A percentile compares a stretch with the other conserved stretches of the same genome.
phyloP scores from a whole-genome alignment of 345 rosid species.

The Cardiospermum halicacabum region DNA sequence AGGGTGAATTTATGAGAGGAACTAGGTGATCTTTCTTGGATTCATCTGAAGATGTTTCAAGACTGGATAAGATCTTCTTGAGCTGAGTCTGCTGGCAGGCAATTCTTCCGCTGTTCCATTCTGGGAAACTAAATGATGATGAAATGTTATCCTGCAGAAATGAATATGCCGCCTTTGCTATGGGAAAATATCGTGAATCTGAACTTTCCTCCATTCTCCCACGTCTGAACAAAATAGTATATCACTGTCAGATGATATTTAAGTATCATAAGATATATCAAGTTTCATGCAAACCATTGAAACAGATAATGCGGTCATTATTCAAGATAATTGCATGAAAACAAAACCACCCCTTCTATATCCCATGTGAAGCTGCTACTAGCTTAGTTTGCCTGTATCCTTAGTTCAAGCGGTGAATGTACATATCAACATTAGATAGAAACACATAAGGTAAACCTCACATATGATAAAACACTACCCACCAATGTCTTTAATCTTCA shows the following conservation, averaged over 20 bases:
- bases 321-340: neutral
- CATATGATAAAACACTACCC: neutral
- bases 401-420: neutral
- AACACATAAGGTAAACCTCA: too few species aligned
- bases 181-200: constrained; percentile 46
- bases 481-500: neutral
- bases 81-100: constrained; percentile 80
- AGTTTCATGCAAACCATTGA: neutral
- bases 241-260: constrained; percentile 1
- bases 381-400: neutral
- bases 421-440: neutral
- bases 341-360: neutral
- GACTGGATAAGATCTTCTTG: constrained; percentile 46
- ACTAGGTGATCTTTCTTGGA: constrained; percentile 31
- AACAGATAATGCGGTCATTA: neutral
- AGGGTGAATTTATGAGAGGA: constrained; percentile 49
- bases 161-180: constrained; percentile 55
- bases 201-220: constrained; percentile 68
- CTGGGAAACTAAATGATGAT: constrained; percentile 61
- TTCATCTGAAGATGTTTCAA: constrained; percentile 46
- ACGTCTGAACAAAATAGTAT: constrained; percentile 42
- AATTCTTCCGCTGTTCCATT: constrained; percentile 88
- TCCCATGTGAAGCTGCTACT: neutral
- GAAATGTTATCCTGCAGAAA: constrained; percentile 63
- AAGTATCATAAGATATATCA: neutral